Percentiles rank a stretch among this genome's conserved stretches.
phyloP scores from a whole-genome alignment of 2,329 filamentous ascomycete genomes.

The Cytospora paraplurivora region DNA sequence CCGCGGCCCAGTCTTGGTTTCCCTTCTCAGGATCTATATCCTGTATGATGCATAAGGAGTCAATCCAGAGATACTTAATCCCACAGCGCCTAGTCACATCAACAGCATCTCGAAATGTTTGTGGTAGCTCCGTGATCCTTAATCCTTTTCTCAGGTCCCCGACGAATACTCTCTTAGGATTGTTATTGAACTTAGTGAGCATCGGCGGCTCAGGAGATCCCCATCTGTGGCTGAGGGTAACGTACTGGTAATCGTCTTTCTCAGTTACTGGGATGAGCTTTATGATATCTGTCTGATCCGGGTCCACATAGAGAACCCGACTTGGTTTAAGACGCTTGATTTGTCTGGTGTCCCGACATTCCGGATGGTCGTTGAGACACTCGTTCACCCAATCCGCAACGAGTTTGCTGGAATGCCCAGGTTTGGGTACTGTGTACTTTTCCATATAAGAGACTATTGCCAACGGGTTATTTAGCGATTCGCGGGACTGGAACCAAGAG shows the following conservation, averaged over 20 bases:
- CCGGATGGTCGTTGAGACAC: not conserved
- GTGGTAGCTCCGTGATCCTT: not conserved
- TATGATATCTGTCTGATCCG: not conserved
- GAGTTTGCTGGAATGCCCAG: too few relatives aligned
- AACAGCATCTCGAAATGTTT: not conserved
- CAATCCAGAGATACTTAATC: not conserved
- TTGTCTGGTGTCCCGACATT: not conserved
- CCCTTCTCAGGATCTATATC: not conserved
- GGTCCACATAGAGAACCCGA: not conserved
- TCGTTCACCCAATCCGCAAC: not conserved
- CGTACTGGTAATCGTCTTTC: not conserved
- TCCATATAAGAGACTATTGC: not conserved
- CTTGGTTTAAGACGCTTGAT: not conserved
- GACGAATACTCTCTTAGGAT: not conserved
- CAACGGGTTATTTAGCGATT: not conserved
- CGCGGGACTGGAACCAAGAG: not conserved
- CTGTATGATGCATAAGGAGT: constrained; percentile 10
- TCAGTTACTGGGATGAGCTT: constrained; percentile 1
- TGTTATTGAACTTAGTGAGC: not conserved
- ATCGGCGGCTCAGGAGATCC: constrained; percentile 7
- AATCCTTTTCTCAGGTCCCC: not conserved
- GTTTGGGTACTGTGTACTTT: not conserved
- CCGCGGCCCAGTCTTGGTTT: not conserved
- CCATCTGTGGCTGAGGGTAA: constrained; percentile 14
- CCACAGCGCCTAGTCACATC: not conserved